Base-by-base conservation (phyloP, 768 basidiomycete species). In the Agaricus bisporus region DNA sequence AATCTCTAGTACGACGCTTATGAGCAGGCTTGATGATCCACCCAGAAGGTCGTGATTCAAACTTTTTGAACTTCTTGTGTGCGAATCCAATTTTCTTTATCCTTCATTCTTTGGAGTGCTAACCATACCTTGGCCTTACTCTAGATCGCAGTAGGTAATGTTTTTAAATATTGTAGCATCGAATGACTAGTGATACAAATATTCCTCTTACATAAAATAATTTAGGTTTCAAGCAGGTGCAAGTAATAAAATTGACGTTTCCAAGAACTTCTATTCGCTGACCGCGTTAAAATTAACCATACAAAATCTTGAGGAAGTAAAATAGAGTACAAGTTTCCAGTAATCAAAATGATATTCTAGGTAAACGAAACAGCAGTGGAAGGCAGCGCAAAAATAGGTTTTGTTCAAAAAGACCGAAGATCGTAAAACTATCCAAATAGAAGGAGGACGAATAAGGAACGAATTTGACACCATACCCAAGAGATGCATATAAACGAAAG, bases 21-120 rank as follows among this genome's bases (percentile, higher is more conserved):
- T 39, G 44, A 39, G 28, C 15, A 43, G 52, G 15, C 44, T 54
- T 28, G 44, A 54, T 25, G 45, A 54, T 41, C 44, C 44, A 37
- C 51, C 51, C 4, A 36, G 35, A n/a, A 32, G 49, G 6, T 14
- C 49, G 17, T 50, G 18, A 41, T 39, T 39, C n/a, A 4, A 36
- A n/a, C 11, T 20, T 51, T 18, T 8, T 14, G 41, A 9, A 4
- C n/a, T 29, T 41, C 18, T 25, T 22, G 22, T 41, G 52, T 39
- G 25, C 26, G 38, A 35, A 38, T 20, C 7, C 8, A 12, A 11
- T 5, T 1, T 9, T 48, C 2, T 3, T 25, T 14, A 38, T 37
- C 25, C 22, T 32, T 7, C 11, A 32, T 32, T 32, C 8, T 32
- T 32, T 32, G 32, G 32, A 32, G 11, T 32, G 11, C 32, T 32